These are phyloP conservation scores for Komagataella pastoris DNA, from an alignment of 805 yeast genomes.

Conservation along the genomic window DNA sequence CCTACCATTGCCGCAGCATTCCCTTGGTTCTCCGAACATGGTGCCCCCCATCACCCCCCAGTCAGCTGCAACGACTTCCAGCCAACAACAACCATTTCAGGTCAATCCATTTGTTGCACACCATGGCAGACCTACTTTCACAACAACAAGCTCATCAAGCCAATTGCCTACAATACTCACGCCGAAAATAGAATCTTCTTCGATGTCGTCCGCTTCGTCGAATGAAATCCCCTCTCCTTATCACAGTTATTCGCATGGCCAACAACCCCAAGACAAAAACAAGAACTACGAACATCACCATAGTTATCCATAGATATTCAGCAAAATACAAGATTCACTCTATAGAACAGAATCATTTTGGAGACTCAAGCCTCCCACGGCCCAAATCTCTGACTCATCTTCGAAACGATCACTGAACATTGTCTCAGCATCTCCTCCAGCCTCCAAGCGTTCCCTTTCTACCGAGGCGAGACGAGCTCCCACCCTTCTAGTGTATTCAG, in stretches of 20 bases:
- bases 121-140: not conserved
- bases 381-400: conserved; percentile 83
- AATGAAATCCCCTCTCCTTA: not conserved
- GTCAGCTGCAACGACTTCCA: not conserved
- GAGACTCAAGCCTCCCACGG: conserved; percentile 60
- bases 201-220: not conserved
- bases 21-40: no score
- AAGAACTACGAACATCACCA: not conserved
- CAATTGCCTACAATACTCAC: not conserved
- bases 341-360: not conserved
- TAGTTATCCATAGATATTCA: not conserved
- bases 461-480: conserved; percentile 76
- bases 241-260: not conserved
- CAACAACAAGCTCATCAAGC: not conserved
- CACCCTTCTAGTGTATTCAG: conserved; percentile 84
- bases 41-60: not conserved
- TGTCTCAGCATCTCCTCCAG: conserved; percentile 83
- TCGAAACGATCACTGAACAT: conserved; percentile 76
- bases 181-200: not conserved
- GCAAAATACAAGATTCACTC: conserved; percentile 1
- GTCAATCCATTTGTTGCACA: not conserved
- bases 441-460: conserved; percentile 77
- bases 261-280: conserved; percentile 1
- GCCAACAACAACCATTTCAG: not conserved
- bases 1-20: not conserved